Percentiles rank a stretch among this genome's conserved stretches.
These are phyloP conservation scores for Paraphaeosphaeria sporulosa DNA, from an alignment of 2,329 filamentous ascomycete species.

Conservation along the genomic window DNA sequence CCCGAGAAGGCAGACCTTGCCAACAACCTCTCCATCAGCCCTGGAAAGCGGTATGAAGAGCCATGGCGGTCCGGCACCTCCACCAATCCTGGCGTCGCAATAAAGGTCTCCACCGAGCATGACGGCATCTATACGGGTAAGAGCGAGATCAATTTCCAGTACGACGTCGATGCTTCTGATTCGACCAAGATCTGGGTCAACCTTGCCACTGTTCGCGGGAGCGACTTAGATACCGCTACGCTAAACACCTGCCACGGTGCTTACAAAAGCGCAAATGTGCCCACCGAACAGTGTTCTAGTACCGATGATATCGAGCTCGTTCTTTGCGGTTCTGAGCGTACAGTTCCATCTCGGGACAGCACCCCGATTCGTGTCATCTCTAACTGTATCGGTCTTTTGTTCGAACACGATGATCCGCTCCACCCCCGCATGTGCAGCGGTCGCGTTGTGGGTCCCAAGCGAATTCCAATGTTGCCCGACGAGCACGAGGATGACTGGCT, in stretches of 20 bases:
- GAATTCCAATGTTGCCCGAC: conserved; percentile 1
- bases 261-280: conserved; percentile 19
- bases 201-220: conserved; percentile 26
- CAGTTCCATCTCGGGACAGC: conserved; percentile 14
- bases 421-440: conserved; percentile 7
- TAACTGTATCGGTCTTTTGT: conserved; percentile 20
- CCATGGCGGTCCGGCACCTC: conserved; percentile 30
- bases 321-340: conserved; percentile 30
- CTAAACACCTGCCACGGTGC: conserved; percentile 30
- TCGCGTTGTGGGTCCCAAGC: conserved; percentile 12
- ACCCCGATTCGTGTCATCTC: conserved; percentile 19
- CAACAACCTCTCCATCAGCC: conserved; percentile 25
- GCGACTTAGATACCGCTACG: conserved; percentile 18
- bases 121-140: conserved; percentile 30
- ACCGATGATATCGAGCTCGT: conserved; percentile 36
- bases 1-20: conserved; percentile 22
- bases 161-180: conserved; percentile 28
- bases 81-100: conserved; percentile 31
- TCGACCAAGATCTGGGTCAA: conserved; percentile 29
- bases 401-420: conserved; percentile 2
- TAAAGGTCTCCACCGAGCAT: conserved; percentile 33
- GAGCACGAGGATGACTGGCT: not conserved
- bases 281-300: conserved; percentile 26
- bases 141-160: conserved; percentile 35
- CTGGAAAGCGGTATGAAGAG: conserved; percentile 32